These are phyloP conservation scores for Arthrinium phaeospermum DNA, from an alignment of 2,329 filamentous ascomycete species.

Conservation along the genomic window DNA sequence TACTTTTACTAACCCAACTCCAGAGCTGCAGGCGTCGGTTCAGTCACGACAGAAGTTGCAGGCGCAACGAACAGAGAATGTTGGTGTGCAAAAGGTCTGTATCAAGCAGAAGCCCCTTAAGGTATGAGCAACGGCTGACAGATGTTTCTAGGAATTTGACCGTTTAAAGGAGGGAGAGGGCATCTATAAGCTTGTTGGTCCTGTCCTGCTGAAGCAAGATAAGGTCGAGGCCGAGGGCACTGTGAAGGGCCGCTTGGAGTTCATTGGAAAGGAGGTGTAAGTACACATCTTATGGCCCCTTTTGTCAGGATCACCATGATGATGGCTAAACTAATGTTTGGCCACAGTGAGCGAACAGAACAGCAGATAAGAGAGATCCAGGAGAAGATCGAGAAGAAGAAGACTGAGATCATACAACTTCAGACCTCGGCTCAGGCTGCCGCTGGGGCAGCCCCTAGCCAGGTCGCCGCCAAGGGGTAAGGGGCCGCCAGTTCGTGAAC, in stretches of 20 bases:
- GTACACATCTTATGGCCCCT: constrained; percentile 35
- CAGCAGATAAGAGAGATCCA: constrained; percentile 60
- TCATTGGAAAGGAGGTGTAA: constrained; percentile 93
- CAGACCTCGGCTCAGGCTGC: constrained; percentile 56
- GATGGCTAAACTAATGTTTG: constrained; percentile 13
- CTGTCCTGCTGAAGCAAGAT: constrained; percentile 93
- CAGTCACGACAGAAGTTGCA: constrained; percentile 88
- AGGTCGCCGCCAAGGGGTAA: constrained; percentile 35
- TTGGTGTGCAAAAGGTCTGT: constrained; percentile 78
- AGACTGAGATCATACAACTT: constrained; percentile 62
- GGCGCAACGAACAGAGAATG: constrained; percentile 92
- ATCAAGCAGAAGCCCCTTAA: background rate
- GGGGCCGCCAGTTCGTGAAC: background rate
- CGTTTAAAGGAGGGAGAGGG: constrained; percentile 79
- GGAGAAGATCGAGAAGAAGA: constrained; percentile 63
- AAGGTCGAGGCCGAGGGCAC: constrained; percentile 87
- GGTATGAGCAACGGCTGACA: background rate
- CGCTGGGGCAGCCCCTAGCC: constrained; percentile 38
- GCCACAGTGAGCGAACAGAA: constrained; percentile 44
- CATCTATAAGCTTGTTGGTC: constrained; percentile 96
- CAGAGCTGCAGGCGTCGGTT: constrained; percentile 81
- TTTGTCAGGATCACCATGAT: no score
- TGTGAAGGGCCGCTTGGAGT: constrained; percentile 88
- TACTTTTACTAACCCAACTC: background rate
- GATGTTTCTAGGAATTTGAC: constrained; percentile 74